These are phyloP conservation scores for Thinopyrum obtusiflorum DNA, from an alignment of 202 grass and related monocot species.

Conservation along the genomic window DNA sequence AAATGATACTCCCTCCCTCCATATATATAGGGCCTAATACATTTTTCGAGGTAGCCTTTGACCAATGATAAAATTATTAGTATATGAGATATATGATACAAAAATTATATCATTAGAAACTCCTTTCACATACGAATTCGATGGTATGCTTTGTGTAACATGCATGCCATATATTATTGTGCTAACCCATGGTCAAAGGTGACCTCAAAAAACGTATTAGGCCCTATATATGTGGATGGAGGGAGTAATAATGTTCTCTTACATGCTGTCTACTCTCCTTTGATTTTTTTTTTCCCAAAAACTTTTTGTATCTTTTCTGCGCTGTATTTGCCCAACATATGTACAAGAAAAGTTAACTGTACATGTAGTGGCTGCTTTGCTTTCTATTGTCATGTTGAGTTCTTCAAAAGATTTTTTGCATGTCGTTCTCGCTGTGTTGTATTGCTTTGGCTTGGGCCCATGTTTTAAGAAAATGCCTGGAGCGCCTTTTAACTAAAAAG, in stretches of 20 bases:
- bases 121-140: no score
- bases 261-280: neutral
- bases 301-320: neutral
- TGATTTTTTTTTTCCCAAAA: neutral
- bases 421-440: neutral
- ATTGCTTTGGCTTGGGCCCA: neutral
- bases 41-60: no score
- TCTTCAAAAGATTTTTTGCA: neutral
- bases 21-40: no score
- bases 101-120: no score
- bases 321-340: constrained; percentile 12
- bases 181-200: no score
- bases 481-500: neutral
- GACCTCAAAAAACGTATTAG: no score
- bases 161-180: no score
- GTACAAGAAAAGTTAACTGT: neutral
- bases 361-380: neutral
- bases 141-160: no score
- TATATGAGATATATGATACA: no score
- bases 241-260: neutral
- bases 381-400: neutral
- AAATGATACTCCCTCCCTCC: neutral
- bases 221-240: no score
- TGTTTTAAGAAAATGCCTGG: neutral
- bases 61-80: no score